These are phyloP conservation scores for Starmerella floris DNA, from an alignment of 805 yeast genomes.

Conservation along the genomic window DNA sequence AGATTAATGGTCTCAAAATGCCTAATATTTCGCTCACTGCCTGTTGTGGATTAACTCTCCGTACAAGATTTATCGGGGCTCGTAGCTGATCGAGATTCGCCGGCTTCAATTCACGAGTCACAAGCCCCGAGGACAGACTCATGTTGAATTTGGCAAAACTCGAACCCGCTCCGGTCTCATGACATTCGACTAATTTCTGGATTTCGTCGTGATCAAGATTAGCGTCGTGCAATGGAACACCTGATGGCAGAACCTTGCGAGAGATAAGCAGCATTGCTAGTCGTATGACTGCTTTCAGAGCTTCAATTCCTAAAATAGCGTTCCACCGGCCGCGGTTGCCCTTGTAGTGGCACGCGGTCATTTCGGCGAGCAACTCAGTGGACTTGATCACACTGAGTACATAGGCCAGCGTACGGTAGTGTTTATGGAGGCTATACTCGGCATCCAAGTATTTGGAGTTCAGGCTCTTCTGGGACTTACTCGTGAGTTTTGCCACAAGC, in stretches of 20 bases:
- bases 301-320: conserved; percentile 25
- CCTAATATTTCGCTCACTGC: conserved; percentile 26
- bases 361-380: conserved; percentile 30
- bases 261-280: conserved; percentile 24
- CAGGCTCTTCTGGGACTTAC: conserved; percentile 4
- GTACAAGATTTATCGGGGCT: conserved; percentile 25
- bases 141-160: neutral
- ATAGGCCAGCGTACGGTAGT: conserved; percentile 25
- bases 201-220: conserved; percentile 28
- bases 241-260: conserved; percentile 24
- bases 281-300: conserved; percentile 25
- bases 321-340: conserved; percentile 25
- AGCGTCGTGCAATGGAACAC: conserved; percentile 26
- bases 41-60: conserved; percentile 19
- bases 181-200: conserved; percentile 8
- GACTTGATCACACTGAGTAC: conserved; percentile 24
- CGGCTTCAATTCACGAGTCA: neutral
- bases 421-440: conserved; percentile 8
- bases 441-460: conserved; percentile 16
- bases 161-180: neutral
- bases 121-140: too few species aligned
- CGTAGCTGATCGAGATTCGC: conserved; percentile 25
- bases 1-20: conserved; percentile 31
- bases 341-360: conserved; percentile 24
- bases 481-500: conserved; percentile 25